Percentiles rank a stretch among this genome's conserved stretches.
Evolutionary conservation across 371 early-diverging fungal genomes (phyloP).

Genomic region (Mucor racemosus): DNA sequence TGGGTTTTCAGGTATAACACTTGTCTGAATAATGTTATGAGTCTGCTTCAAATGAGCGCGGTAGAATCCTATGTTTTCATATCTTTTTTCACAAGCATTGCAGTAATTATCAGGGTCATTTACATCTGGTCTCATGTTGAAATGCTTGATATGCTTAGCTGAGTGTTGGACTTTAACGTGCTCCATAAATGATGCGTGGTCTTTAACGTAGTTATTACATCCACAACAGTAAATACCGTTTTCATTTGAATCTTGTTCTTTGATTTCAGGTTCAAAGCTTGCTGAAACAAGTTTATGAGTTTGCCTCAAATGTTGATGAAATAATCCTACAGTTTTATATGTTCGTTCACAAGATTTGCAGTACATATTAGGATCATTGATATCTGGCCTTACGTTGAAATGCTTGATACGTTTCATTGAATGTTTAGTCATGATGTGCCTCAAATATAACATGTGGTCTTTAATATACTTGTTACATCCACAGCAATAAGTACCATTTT

Average conservation of each 20-base stretch:
- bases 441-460: not conserved
- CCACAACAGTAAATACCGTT: not conserved
- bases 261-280: not conserved
- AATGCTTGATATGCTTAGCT: not conserved
- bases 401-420: not conserved
- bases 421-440: not conserved
- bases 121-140: not conserved
- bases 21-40: not conserved
- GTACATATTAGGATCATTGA: not conserved
- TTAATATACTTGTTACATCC: not conserved
- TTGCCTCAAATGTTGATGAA: not conserved
- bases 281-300: not conserved
- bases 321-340: not conserved
- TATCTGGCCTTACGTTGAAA: not conserved
- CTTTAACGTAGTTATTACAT: not conserved
- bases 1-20: too few relatives aligned
- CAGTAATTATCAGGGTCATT: slow-evolving; percentile 1
- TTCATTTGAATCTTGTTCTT: not conserved
- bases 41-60: not conserved
- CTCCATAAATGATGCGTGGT: not conserved
- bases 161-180: not conserved
- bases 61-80: not conserved
- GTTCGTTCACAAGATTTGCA: not conserved
- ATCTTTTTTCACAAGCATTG: not conserved
- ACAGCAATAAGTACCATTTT: not conserved